These are phyloP conservation scores for Eucalyptus brandiana DNA, from an alignment of 345 rosid species.

Conservation along the genomic window DNA sequence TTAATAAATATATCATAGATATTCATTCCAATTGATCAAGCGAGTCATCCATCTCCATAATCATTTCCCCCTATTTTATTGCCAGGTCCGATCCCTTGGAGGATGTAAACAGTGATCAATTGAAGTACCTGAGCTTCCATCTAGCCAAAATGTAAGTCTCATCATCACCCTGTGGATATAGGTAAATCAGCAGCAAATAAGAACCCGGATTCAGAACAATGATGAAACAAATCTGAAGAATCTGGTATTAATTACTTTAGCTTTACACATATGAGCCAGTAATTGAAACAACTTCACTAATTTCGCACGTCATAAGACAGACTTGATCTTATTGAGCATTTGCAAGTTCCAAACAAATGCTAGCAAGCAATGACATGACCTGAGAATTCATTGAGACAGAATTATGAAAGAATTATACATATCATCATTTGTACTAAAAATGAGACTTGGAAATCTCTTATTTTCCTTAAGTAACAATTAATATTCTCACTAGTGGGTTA, in stretches of 20 bases:
- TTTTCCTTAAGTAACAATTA: not conserved
- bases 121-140: constrained; percentile 71
- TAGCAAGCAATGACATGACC: not conserved
- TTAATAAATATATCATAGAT: not conserved
- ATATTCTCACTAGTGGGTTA: not conserved
- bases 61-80: not conserved
- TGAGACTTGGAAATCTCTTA: not conserved
- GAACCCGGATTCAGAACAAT: not conserved
- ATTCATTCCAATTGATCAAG: not conserved
- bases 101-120: not conserved
- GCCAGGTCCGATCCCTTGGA: not conserved
- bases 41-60: not conserved
- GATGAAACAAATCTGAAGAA: not conserved
- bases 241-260: not conserved
- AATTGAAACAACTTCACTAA: not conserved
- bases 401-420: not conserved
- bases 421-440: not conserved
- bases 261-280: not conserved
- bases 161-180: constrained; percentile 16
- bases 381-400: not conserved
- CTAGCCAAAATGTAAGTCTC: constrained; percentile 34
- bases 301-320: not conserved
- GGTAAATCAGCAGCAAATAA: not conserved
- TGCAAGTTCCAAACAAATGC: not conserved
- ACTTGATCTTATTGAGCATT: not conserved